phyloP scores from a whole-genome alignment of 75 land plant species.

The Sequoia sempervirens region DNA sequence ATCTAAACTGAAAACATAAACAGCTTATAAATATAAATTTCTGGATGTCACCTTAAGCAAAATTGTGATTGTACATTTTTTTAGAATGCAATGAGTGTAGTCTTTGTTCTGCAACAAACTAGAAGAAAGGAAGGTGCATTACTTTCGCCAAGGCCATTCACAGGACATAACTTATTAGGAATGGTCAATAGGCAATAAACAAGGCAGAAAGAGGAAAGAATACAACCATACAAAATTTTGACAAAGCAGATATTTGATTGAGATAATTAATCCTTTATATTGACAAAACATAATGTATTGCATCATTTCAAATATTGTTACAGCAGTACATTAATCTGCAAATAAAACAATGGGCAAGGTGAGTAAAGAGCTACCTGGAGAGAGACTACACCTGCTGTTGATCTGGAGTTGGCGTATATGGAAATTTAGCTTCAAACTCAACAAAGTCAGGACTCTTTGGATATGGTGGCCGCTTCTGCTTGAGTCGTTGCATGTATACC shows the following conservation, averaged over 20 bases:
- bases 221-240: not conserved
- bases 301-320: not conserved
- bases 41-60: not conserved
- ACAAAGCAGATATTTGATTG: not conserved
- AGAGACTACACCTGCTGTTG: constrained; percentile 65
- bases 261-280: not conserved
- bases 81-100: not conserved
- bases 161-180: not conserved
- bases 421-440: constrained; percentile 79
- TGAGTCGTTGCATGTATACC: constrained; percentile 79
- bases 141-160: not conserved
- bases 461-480: constrained; percentile 82
- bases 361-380: constrained; percentile 12
- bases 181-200: not conserved
- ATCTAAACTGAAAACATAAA: not conserved
- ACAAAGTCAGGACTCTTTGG: constrained; percentile 48
- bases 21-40: not conserved
- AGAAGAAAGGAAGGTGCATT: not conserved
- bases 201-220: not conserved
- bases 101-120: not conserved
- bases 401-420: constrained; percentile 86
- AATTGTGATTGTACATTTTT: not conserved
- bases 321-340: not conserved
- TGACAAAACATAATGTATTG: not conserved
- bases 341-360: not conserved